A percentile compares a stretch with the other conserved stretches of the same genome.
Conservation (phyloP, 1,139 yeast genomes). For the Yamadazyma songkhlaensis region DNA sequence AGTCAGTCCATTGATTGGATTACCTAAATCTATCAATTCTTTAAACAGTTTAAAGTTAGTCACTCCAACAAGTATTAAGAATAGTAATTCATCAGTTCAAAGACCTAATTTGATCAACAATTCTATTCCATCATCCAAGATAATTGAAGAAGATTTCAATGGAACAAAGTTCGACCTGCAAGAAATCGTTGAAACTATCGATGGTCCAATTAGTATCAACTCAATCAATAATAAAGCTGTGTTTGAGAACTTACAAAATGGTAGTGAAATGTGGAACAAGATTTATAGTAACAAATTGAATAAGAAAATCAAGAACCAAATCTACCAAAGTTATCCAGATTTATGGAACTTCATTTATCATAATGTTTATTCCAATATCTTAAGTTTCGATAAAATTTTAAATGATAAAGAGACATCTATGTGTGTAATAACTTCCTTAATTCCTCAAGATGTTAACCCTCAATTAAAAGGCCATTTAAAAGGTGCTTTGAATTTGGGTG, state of each 20-base stretch:
- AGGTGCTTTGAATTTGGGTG: constrained; percentile 83
- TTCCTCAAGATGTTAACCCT: constrained; percentile 94
- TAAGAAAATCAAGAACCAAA: constrained; percentile 61
- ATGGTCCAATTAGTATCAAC: constrained; percentile 38
- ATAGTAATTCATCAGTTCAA: constrained; percentile 28
- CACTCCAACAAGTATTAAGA: constrained; percentile 54
- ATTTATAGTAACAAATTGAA: constrained; percentile 74
- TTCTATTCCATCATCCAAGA: constrained; percentile 35
- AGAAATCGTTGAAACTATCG: constrained; percentile 34
- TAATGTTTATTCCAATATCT: constrained; percentile 74
- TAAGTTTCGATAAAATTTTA: constrained; percentile 65
- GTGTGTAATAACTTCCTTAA: constrained; percentile 73
- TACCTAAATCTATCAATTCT: constrained; percentile 83
- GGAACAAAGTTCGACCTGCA: constrained; percentile 35
- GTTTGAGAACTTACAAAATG: constrained; percentile 40
- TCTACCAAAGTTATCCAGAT: constrained; percentile 79
- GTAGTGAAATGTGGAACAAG: constrained; percentile 68
- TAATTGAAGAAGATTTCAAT: constrained; percentile 40
- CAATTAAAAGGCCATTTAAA: constrained; percentile 86
- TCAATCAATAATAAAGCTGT: constrained; percentile 30
- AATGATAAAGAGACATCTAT: constrained; percentile 71
- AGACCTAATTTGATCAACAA: constrained; percentile 32
- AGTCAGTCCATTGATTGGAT: constrained; percentile 73
- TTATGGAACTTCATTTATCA: constrained; percentile 71
- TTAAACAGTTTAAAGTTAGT: constrained; percentile 60